Evolutionary conservation across 306 rosid genomes (phyloP).

Genomic region (Cucurbita ficifolia): DNA sequence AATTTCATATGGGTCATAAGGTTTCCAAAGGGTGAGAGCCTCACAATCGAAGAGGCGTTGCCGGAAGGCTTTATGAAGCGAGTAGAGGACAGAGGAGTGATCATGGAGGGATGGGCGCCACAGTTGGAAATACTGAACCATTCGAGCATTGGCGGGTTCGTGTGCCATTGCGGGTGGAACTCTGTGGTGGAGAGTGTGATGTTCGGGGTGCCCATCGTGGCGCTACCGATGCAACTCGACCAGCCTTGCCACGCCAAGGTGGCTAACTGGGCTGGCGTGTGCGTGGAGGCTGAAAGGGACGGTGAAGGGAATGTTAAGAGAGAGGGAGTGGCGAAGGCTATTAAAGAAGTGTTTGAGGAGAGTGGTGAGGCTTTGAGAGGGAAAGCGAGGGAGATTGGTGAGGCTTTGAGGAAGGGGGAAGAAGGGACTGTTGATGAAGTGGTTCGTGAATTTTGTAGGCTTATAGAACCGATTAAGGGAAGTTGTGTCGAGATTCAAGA

Average conservation of each 20-base stretch:
- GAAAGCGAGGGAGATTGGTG: background rate
- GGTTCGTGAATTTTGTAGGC: background rate
- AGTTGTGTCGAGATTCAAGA: too few species aligned
- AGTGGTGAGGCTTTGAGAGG: background rate
- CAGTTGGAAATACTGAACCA: conserved; percentile 9
- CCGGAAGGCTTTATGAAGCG: conserved; percentile 1
- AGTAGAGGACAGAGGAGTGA: background rate
- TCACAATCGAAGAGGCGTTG: background rate
- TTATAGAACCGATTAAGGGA: background rate
- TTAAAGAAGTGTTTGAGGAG: background rate
- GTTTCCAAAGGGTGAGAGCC: background rate
- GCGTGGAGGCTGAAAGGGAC: background rate
- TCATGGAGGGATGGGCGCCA: conserved; percentile 14
- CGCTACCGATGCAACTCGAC: background rate
- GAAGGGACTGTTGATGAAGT: background rate
- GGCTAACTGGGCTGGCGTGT: background rate
- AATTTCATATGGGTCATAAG: conserved; percentile 14
- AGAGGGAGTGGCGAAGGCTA: background rate
- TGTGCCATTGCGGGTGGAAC: conserved; percentile 21
- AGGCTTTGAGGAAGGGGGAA: background rate
- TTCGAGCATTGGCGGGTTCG: conserved; percentile 10
- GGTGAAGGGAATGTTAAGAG: background rate
- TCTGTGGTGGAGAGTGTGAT: conserved; percentile 8
- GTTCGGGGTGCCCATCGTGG: background rate
- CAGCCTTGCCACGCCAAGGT: background rate